Base-by-base conservation (phyloP, 768 basidiomycete species). In the Russula emetica region DNA sequence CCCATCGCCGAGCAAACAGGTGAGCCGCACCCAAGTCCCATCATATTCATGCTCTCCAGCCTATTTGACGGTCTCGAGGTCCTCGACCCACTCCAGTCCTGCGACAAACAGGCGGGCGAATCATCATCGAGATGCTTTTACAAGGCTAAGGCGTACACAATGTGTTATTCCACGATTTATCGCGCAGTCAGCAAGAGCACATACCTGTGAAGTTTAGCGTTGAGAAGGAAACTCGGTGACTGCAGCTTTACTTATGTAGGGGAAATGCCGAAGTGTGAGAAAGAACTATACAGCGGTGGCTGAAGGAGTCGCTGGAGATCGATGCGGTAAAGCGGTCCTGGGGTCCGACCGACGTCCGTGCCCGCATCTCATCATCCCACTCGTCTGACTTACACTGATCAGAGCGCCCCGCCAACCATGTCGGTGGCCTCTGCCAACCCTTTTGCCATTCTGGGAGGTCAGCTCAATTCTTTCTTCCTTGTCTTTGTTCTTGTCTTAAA, bases 101-200 rank as follows among this genome's bases (percentile, higher is more conserved):
- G 67, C 74, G 50, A 66, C 64, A 74, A 54, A 66, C 66, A 74
- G 83, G 89, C 82, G 87, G 83, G 82, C 85, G 77, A 78, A 76
- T 84, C 89, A 71, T 92, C 87, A 80, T 85, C 82, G 86, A 91
- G 90, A 92, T 92, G 90, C 90, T 92, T 92, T 90, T 83, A 72
- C 78, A 77, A 72, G 82, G 83, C 88, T 90, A 67, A 14, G n/a
- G 44, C 57, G 58, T 42, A 40, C 58, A 24, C 65, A 73, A 58
- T 77, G 72, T 53, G 42, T 53, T 28, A 26, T 6, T 11, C n/a
- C 47, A 49, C 32, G 49, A 13, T 52, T 24, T 14, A 3, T 28
- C n/a, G 34, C 6, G 20, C 30, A n/a, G 47, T 30, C 2, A 64
- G 11, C 2, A 55, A 24, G 34, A 57, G 44, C 26, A 76, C 83